A percentile compares a stretch with the other conserved stretches of the same genome.
These are phyloP conservation scores for Podospora pseudopauciseta DNA, from an alignment of 495 filamentous ascomycete species.

Conservation along the genomic window DNA sequence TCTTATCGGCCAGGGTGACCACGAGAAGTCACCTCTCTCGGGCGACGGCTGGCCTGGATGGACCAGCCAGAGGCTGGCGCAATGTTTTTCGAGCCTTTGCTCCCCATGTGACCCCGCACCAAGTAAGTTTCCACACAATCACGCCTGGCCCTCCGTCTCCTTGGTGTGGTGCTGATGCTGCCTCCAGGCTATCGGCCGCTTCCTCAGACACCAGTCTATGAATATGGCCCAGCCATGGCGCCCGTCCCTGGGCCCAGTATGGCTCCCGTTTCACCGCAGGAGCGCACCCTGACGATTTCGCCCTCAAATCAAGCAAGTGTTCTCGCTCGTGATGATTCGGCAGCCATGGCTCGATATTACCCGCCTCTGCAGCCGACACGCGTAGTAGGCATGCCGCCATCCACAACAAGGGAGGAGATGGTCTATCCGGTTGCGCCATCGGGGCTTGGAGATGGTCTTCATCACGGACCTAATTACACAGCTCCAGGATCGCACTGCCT, in stretches of 20 bases:
- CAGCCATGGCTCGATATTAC: conserved; percentile 31
- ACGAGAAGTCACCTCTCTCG: conserved; percentile 37
- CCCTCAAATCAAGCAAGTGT: conserved; percentile 25
- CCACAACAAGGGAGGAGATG: conserved; percentile 42
- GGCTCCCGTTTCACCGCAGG: background rate
- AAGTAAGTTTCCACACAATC: conserved; percentile 19
- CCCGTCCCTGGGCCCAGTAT: conserved; percentile 5
- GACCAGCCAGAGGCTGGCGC: background rate
- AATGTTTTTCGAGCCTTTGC: conserved; percentile 36
- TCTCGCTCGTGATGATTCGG: conserved; percentile 34
- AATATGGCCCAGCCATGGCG: conserved; percentile 31
- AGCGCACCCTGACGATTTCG: background rate
- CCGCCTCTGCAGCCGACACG: conserved; percentile 39
- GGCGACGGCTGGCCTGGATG: background rate
- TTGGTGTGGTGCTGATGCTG: conserved; percentile 11
- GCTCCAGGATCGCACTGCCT: background rate
- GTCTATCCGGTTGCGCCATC: conserved; percentile 38
- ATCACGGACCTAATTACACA: background rate
- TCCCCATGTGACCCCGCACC: conserved; percentile 36
- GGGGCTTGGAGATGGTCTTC: background rate
- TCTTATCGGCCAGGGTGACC: conserved; percentile 24
- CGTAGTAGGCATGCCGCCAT: conserved; percentile 36
- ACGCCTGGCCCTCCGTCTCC: background rate
- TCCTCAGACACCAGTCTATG: conserved; percentile 33
- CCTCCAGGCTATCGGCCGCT: conserved; percentile 31